Base-by-base conservation (phyloP, 164 flowering plant species). In the Piper betle region DNA sequence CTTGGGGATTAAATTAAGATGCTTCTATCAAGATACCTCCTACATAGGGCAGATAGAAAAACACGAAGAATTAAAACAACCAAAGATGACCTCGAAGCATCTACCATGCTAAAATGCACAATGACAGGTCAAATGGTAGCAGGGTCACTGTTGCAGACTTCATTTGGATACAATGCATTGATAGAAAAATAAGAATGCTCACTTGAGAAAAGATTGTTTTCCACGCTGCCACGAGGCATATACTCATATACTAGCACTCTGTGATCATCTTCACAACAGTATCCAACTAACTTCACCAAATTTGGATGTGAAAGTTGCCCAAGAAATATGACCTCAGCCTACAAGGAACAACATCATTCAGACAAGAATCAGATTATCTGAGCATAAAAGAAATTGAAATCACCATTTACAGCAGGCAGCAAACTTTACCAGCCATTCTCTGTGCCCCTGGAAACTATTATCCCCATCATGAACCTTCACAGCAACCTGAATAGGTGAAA, bases 241-340 rank as follows among this genome's bases (percentile, higher is more conserved):
- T 82, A 92, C 81, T 92, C 98, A 61, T 92, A 92, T 62, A 92
- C 76, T 8, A 92, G 76, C 17, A 92, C 91, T 6, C 97, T 81
- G 48, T 92, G 91, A 41, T 92, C 90, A 63, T 83, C 84, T 77
- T 91, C 95, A 65, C 96, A 91, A 79, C 98, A 88, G 62, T 88
- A 91, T 41, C 96, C 98, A 10, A 88, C 68, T 62, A 91, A 69
- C 70, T 88, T 91, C 66, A 91, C 98, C 77, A 91, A 72, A 79
- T 89, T 84, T 53, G 98, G 96, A 79, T 89, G 98, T 41, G 96
- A 89, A 73, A 92, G 96, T 68, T 92, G 98, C 63, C 98, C 98
- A 74, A 92, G 69, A 69, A 87, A 92, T 68, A 89, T 82, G 50
- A 92, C 98, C 71, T 92, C 96, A 40, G 98, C 96, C 97, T 89